phyloP scores from a whole-genome alignment of 371 early-diverging fungal genomes.

The Mucor lusitanicus region DNA sequence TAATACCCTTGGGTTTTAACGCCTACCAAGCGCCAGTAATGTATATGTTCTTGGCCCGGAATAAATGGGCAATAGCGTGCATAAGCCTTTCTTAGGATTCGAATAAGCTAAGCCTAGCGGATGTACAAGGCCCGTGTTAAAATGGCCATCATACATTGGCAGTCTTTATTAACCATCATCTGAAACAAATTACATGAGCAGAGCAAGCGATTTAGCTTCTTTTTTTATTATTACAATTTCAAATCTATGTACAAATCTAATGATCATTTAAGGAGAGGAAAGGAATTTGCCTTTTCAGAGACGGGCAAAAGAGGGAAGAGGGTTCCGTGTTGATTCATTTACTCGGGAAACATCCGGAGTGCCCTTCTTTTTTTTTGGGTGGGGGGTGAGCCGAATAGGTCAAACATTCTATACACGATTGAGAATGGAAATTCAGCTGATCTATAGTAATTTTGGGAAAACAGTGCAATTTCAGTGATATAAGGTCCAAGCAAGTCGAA shows the following conservation, averaged over 20 bases:
- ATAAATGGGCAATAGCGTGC: neutral
- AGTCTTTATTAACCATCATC: neutral
- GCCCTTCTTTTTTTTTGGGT: neutral
- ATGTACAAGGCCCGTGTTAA: neutral
- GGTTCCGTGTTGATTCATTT: neutral
- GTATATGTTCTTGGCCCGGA: neutral
- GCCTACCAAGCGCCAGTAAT: neutral
- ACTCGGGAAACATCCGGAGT: neutral
- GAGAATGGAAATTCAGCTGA: neutral
- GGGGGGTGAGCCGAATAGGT: neutral
- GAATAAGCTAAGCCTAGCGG: too few relatives aligned
- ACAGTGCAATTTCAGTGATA: neutral
- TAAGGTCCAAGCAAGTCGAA: neutral
- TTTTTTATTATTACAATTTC: neutral
- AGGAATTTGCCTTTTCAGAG: neutral
- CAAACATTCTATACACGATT: neutral
- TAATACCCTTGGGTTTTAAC: neutral
- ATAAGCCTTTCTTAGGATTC: neutral
- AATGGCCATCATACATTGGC: neutral
- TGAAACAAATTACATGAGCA: neutral
- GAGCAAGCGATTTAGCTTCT: neutral
- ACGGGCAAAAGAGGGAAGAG: neutral
- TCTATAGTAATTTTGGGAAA: neutral
- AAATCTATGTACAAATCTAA: neutral
- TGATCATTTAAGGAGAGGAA: neutral